Evolutionary conservation across 306 rosid genomes (phyloP), one percentile per base, ranked within the genome.

Genomic region (Rosa persica): DNA sequence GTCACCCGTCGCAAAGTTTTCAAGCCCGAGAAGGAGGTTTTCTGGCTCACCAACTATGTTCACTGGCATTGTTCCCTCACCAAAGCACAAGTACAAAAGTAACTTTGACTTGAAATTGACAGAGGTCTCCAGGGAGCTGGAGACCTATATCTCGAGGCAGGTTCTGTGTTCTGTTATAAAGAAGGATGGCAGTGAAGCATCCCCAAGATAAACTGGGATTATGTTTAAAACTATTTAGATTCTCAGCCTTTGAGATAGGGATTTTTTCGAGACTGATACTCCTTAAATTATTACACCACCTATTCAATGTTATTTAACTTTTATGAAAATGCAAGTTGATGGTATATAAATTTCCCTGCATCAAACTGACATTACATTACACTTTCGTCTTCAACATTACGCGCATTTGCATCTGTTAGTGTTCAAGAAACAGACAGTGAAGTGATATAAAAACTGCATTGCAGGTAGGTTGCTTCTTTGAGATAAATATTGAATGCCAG

Each of bases 121-220:
- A 16, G 92, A 88, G 67, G 90, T 95, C 78, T 93, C 99, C 44
- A 91, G 88, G 81, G 97, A 96, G 91, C 97, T 96, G 48, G 99
- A 96, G 81, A 96, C 92, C 71, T 96, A 93, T 81, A 93, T 93
- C 79, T 96, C 99, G 70, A 85, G 87, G 89, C 99, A 95, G 90
- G 98, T 89, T 76, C 82, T 92, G 30, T 87, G 89, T 72, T 90
- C 98, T 75, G 94, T 91, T 58, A 88, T 92, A 22, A 87, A 93
- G 86, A 92, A 91, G 86, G 92, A 94, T 46, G 95, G 82, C 46
- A 81, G 78, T 78, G 88, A 82, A 68, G 82, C 95, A 38, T 89
- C 97, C 52, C 96, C 95, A 23, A 85, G 85, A 81, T 88, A 90
- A 19, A 8, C 27, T 8, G 79, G 72, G 62, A 15, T 6, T 67